Percentiles rank a stretch among this genome's conserved stretches.
phyloP scores from a whole-genome alignment of 2,329 filamentous ascomycete species.

The Fonsecaea pedrosoi region DNA sequence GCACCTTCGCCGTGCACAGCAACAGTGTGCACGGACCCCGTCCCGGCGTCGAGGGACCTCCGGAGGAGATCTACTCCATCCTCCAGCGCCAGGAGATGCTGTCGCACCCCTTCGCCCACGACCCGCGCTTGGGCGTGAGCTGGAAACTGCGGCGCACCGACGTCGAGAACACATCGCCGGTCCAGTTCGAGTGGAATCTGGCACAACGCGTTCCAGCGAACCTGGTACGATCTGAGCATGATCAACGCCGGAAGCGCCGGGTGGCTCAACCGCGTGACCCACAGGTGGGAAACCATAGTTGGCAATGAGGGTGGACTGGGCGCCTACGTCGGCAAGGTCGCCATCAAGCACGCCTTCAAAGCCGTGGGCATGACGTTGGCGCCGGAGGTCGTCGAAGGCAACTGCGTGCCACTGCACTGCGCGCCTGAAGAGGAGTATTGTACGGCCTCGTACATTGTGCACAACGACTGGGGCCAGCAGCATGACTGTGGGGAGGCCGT shows the following conservation, averaged over 20 bases:
- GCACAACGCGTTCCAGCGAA: constrained; percentile 6
- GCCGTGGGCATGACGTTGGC: constrained; percentile 25
- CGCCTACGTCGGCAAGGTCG: constrained; percentile 20
- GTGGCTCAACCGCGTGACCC: constrained; percentile 14
- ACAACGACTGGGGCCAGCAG: constrained; percentile 28
- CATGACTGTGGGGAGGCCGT: constrained; percentile 24
- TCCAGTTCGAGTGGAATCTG: constrained; percentile 30
- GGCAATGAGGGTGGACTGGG: constrained; percentile 22
- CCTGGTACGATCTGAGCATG: constrained; percentile 35
- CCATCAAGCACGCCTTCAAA: constrained; percentile 22
- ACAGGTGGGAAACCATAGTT: constrained; percentile 17
- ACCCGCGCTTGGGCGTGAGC: constrained; percentile 28
- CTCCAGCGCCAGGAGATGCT: constrained; percentile 14
- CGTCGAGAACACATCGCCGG: constrained; percentile 17
- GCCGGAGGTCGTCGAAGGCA: constrained; percentile 18
- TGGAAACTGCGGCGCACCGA: constrained; percentile 32
- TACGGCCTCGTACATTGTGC: constrained; percentile 24
- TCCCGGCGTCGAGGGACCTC: constrained; percentile 1
- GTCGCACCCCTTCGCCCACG: constrained; percentile 25
- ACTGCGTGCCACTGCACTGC: constrained; percentile 20
- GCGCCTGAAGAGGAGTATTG: constrained; percentile 25
- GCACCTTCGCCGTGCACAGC: constrained; percentile 27
- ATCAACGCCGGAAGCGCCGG: constrained; percentile 26
- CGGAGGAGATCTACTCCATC: constrained; percentile 22
- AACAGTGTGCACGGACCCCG: constrained; percentile 32